Percentiles rank a stretch among this genome's conserved stretches.
Conservation (phyloP, 495 filamentous ascomycete genomes). For the Trichoderma gamsii region DNA sequence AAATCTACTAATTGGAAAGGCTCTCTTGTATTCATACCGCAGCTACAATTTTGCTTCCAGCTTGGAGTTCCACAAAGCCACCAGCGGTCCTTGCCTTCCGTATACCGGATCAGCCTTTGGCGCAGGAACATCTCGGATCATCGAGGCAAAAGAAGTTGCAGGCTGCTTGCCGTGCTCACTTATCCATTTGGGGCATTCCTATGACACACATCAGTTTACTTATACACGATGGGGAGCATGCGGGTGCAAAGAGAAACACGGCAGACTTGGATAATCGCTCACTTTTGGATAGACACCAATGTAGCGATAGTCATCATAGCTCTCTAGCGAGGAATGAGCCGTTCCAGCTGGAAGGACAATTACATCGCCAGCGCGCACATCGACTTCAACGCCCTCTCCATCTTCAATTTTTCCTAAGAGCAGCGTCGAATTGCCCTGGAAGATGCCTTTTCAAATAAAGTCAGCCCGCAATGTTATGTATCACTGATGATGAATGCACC, state of each 20-base stretch:
- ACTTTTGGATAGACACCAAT: not conserved
- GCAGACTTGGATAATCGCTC: not conserved
- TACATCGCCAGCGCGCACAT: not conserved
- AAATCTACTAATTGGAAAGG: not conserved
- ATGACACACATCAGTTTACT: not conserved
- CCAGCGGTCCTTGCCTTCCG: not conserved
- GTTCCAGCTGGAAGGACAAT: conserved; percentile 1
- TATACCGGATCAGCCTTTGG: not conserved
- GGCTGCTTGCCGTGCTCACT: not conserved
- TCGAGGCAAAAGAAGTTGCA: not conserved
- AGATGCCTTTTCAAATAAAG: not conserved
- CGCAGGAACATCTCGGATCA: not conserved
- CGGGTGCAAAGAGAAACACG: too few species aligned
- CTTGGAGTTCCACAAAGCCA: not conserved
- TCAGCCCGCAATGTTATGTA: not conserved
- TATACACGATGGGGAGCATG: not conserved
- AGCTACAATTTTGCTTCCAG: not conserved
- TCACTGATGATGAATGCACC: not conserved
- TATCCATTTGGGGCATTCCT: not conserved
- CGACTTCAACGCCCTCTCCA: not conserved
- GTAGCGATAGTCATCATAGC: not conserved
- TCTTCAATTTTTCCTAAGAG: conserved; percentile 1
- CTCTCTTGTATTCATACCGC: not conserved
- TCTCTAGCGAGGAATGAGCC: not conserved
- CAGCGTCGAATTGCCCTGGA: conserved; percentile 1